Percentiles rank a stretch among this genome's conserved stretches.
Evolutionary conservation across 2,329 filamentous ascomycete genomes (phyloP).

Genomic region (Alternaria hordeiaustralica): DNA sequence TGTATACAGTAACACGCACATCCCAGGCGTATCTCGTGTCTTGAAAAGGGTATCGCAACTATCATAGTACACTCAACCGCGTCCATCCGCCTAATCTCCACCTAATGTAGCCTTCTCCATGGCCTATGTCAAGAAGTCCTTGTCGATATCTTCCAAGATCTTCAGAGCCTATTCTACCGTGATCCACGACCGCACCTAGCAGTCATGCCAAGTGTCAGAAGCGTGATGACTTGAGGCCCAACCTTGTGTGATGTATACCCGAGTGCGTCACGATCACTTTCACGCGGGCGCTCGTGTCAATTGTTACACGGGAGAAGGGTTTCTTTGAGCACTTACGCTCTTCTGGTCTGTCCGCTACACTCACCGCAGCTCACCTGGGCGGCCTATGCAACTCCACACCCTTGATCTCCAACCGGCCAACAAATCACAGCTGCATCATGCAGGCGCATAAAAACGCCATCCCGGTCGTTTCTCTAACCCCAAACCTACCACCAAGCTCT

Average conservation of each 20-base stretch:
- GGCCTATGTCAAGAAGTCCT: too few species aligned
- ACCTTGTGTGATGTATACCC: fast-evolving
- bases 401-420: not conserved
- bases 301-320: not conserved
- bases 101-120: too few species aligned
- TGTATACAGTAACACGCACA: too few species aligned
- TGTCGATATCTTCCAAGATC: too few species aligned
- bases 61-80: too few species aligned
- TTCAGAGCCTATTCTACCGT: too few species aligned
- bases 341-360: not conserved
- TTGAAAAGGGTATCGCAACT: too few species aligned
- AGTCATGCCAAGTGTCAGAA: fast-evolving
- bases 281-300: not conserved
- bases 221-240: fast-evolving
- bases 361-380: not conserved
- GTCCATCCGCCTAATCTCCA: too few species aligned
- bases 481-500: fast-evolving
- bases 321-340: not conserved
- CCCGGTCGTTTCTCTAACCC: not conserved
- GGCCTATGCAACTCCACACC: not conserved
- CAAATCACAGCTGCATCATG: not conserved
- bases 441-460: not conserved
- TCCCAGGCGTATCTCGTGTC: too few species aligned
- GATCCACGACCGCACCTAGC: not conserved
- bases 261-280: not conserved